Evolutionary conservation across 164 flowering plant species (phyloP).

Genomic region (Dillenia suffruticosa): DNA sequence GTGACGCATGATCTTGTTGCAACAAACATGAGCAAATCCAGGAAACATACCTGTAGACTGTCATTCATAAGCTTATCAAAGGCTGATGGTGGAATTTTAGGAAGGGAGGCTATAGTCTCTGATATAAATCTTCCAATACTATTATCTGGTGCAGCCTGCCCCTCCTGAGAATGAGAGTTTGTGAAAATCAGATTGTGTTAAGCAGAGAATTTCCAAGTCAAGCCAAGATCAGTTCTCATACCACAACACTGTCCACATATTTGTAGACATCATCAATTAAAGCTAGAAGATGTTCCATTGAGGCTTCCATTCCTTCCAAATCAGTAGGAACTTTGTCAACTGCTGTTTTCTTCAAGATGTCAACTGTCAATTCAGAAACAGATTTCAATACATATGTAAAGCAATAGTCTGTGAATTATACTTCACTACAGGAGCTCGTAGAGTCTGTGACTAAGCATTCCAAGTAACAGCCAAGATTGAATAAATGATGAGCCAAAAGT

Average conservation of each 20-base stretch:
- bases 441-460: no score
- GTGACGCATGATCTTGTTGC: no score
- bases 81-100: conserved; percentile 63
- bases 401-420: no score
- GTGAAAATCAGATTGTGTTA: no score
- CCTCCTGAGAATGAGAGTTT: conserved; percentile 48
- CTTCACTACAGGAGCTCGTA: no score
- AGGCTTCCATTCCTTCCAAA: conserved; percentile 93
- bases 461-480: no score
- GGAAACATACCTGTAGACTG: conserved; percentile 61
- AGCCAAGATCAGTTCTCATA: conserved; percentile 24
- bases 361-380: conserved; percentile 43
- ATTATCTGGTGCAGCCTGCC: conserved; percentile 62
- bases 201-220: background rate
- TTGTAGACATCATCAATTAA: conserved; percentile 76
- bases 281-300: conserved; percentile 72
- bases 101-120: conserved; percentile 71
- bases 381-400: background rate
- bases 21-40: no score
- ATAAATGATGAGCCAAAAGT: no score
- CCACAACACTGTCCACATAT: conserved; percentile 97
- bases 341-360: conserved; percentile 60
- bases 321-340: conserved; percentile 94
- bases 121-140: conserved; percentile 70
- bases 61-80: conserved; percentile 92